Percentiles rank a stretch among this genome's conserved stretches.
phyloP scores from a whole-genome alignment of 164 flowering plant species.

The Annona cherimola region DNA sequence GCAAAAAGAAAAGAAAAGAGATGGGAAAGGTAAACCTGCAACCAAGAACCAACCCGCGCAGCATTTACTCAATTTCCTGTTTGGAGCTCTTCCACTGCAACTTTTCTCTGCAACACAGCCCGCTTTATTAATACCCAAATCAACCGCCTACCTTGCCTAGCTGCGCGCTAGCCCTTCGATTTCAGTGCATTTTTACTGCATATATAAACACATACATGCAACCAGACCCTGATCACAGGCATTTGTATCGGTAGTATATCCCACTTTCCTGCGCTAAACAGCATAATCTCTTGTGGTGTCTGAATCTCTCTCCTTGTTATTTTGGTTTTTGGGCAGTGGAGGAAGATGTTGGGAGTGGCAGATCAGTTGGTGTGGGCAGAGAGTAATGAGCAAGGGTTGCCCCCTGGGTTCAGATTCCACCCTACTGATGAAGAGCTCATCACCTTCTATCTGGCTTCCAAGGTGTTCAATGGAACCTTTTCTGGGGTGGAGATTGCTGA shows the following conservation, averaged over 20 bases:
- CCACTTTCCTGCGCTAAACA: neutral
- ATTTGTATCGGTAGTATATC: neutral
- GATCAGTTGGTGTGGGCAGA: conserved; percentile 38
- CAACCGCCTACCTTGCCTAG: neutral
- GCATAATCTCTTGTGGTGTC: neutral
- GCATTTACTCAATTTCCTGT: conserved; percentile 24
- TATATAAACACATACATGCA: neutral
- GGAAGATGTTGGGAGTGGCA: conserved; percentile 33
- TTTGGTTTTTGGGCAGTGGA: neutral
- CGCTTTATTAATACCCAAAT: neutral
- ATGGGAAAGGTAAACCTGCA: conserved; percentile 9
- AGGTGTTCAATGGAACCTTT: conserved; percentile 53
- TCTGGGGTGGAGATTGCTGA: conserved; percentile 60
- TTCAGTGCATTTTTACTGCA: conserved; percentile 26
- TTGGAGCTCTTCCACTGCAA: neutral
- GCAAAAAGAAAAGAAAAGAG: neutral
- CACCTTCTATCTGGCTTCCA: conserved; percentile 71
- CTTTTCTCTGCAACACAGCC: neutral
- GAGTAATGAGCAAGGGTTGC: conserved; percentile 47
- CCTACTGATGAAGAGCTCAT: conserved; percentile 93
- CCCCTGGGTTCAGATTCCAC: conserved; percentile 89
- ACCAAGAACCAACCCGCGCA: conserved; percentile 11
- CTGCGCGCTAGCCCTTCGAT: conserved; percentile 14
- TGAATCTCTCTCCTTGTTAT: neutral
- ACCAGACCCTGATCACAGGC: neutral